Evolutionary conservation across 1,284 basidiomycete genomes (phyloP).

Genomic region (Uromyces viciae-fabae): DNA sequence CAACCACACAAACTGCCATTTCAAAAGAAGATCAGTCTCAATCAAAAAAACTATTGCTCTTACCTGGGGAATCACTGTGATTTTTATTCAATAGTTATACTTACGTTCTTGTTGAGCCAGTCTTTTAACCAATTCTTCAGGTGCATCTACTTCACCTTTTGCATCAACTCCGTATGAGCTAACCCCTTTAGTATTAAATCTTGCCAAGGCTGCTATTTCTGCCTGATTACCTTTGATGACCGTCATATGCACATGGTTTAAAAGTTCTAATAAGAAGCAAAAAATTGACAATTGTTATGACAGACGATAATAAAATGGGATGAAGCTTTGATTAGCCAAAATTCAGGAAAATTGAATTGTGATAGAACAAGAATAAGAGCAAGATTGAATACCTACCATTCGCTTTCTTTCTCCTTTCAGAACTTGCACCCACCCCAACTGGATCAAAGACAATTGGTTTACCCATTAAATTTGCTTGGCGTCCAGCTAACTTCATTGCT

Average conservation of each 20-base stretch:
- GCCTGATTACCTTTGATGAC: conserved; percentile 95
- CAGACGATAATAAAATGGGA: neutral
- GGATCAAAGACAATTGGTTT: conserved; percentile 90
- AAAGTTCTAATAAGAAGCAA: conserved; percentile 60
- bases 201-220: conserved; percentile 73
- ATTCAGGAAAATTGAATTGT: too few species aligned
- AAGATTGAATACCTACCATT: conserved; percentile 51
- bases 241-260: conserved; percentile 80
- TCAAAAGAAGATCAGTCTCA: neutral
- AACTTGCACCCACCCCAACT: conserved; percentile 83
- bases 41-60: neutral
- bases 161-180: conserved; percentile 83
- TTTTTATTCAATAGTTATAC: conserved; percentile 49
- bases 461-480: conserved; percentile 65
- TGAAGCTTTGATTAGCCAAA: neutral
- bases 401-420: conserved; percentile 64
- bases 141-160: conserved; percentile 73
- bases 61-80: too few species aligned
- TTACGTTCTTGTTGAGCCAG: conserved; percentile 74
- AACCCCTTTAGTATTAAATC: conserved; percentile 66
- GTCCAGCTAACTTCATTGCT: conserved; percentile 78
- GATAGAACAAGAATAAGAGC: conserved; percentile 10
- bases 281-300: neutral
- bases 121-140: conserved; percentile 65
- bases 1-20: conserved; percentile 60